Evolutionary conservation across 176 grass and related monocot species (phyloP).

Genomic region (Oryza punctata): DNA sequence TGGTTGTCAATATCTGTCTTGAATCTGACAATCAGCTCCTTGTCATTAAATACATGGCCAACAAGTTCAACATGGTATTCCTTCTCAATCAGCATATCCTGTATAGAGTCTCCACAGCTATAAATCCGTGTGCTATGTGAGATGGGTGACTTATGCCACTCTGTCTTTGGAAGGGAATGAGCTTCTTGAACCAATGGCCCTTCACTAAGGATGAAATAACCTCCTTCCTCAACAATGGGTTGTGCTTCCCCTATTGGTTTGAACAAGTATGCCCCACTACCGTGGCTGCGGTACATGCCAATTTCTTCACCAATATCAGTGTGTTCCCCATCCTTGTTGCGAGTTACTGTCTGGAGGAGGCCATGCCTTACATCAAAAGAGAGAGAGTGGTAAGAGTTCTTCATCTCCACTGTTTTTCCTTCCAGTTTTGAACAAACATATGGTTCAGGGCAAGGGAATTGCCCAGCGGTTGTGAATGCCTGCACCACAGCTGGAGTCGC

Average conservation of each 20-base stretch:
- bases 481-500: constrained; percentile 64
- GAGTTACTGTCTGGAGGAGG: constrained; percentile 65
- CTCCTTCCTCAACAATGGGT: constrained; percentile 73
- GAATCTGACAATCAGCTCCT: constrained; percentile 85
- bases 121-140: constrained; percentile 92
- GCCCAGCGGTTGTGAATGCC: constrained; percentile 50
- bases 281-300: constrained; percentile 80
- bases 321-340: constrained; percentile 52
- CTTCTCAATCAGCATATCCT: constrained; percentile 92
- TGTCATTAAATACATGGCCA: constrained; percentile 72
- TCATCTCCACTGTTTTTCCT: constrained; percentile 63
- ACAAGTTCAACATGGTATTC: constrained; percentile 97
- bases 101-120: constrained; percentile 60
- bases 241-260: constrained; percentile 84
- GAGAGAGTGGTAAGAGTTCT: constrained; percentile 67
- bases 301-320: constrained; percentile 86
- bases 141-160: constrained; percentile 70
- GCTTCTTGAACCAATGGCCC: constrained; percentile 86
- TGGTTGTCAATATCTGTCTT: constrained; percentile 93
- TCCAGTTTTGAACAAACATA: constrained; percentile 84
- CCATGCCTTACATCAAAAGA: constrained; percentile 80
- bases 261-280: constrained; percentile 95
- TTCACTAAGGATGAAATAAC: constrained; percentile 81
- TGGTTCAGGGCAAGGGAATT: constrained; percentile 80
- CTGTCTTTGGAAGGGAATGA: constrained; percentile 77